Conservation (phyloP, 1,284 basidiomycete species). For the Sporisorium iseilematis-ciliati region DNA sequence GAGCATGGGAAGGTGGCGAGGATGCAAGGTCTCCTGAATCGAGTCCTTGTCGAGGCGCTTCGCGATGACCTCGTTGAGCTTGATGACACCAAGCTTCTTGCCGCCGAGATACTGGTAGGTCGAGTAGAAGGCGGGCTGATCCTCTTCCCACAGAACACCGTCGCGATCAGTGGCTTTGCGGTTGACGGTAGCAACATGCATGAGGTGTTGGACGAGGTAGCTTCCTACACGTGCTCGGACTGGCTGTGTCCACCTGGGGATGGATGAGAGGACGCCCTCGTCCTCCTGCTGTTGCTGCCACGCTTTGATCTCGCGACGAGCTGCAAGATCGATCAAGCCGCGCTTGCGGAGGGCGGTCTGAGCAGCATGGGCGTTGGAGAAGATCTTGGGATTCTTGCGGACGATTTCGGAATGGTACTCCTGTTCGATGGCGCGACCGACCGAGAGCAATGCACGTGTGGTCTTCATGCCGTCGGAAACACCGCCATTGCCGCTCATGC, state of each 20-base stretch:
- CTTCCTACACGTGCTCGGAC: conserved; percentile 83
- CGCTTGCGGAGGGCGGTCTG: conserved; percentile 51
- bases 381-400: conserved; percentile 57
- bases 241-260: conserved; percentile 79
- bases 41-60: conserved; percentile 83
- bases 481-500: conserved; percentile 82
- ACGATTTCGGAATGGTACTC: conserved; percentile 71
- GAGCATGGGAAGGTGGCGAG: conserved; percentile 95
- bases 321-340: conserved; percentile 55
- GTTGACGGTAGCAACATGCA: conserved; percentile 85
- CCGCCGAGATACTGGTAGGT: conserved; percentile 93
- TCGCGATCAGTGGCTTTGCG: conserved; percentile 71
- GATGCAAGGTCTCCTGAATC: conserved; percentile 83
- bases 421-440: conserved; percentile 88
- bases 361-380: conserved; percentile 54
- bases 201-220: conserved; percentile 84
- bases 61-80: conserved; percentile 84
- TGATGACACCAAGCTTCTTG: conserved; percentile 89
- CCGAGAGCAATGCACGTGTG: conserved; percentile 81
- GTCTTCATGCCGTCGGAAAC: conserved; percentile 90
- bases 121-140: conserved; percentile 91
- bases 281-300: conserved; percentile 75
- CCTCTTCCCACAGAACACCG: conserved; percentile 73
- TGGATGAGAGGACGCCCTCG: conserved; percentile 73
- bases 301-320: conserved; percentile 56